A percentile compares a stretch with the other conserved stretches of the same genome.
Conservation (phyloP, 495 filamentous ascomycete genomes). For the Aspergillus cavernicola region DNA sequence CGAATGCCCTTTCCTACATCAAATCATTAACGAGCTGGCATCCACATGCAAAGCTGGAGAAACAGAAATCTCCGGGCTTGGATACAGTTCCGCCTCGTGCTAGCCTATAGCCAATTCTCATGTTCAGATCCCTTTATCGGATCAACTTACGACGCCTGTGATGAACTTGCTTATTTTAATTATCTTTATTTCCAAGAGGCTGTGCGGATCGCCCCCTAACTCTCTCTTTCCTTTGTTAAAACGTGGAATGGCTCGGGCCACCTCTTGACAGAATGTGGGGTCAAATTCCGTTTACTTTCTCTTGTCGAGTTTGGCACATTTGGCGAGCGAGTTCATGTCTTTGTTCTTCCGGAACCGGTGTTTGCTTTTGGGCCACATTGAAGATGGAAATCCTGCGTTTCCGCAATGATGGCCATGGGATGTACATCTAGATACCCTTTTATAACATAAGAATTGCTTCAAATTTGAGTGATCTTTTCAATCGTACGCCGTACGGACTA, state of each 20-base stretch:
- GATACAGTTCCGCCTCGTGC: not conserved
- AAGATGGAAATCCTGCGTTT: not conserved
- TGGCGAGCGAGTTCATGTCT: conserved; percentile 9
- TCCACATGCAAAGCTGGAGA: not conserved
- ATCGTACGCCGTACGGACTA: too few species aligned
- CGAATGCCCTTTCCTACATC: too few species aligned
- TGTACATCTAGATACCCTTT: conserved; percentile 31
- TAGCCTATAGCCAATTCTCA: not conserved
- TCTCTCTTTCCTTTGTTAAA: conserved; percentile 5
- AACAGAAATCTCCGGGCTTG: not conserved
- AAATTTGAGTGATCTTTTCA: not conserved
- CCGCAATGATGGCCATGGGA: conserved; percentile 12
- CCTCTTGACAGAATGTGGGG: conserved; percentile 3
- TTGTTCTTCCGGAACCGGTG: conserved; percentile 9
- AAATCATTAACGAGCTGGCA: too few species aligned
- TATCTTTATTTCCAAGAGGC: not conserved
- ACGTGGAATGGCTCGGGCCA: not conserved
- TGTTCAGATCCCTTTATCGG: not conserved
- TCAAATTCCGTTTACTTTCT: conserved; percentile 1
- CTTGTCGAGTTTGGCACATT: conserved; percentile 3
- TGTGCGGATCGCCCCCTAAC: not conserved
- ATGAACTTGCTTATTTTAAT: conserved; percentile 3
- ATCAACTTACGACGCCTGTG: not conserved
- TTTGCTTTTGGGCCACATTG: conserved; percentile 10
- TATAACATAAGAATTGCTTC: conserved; percentile 10